A percentile compares a stretch with the other conserved stretches of the same genome.
These are phyloP conservation scores for Ramaria sp. DNA, from an alignment of 768 basidiomycete genomes.

Conservation along the genomic window DNA sequence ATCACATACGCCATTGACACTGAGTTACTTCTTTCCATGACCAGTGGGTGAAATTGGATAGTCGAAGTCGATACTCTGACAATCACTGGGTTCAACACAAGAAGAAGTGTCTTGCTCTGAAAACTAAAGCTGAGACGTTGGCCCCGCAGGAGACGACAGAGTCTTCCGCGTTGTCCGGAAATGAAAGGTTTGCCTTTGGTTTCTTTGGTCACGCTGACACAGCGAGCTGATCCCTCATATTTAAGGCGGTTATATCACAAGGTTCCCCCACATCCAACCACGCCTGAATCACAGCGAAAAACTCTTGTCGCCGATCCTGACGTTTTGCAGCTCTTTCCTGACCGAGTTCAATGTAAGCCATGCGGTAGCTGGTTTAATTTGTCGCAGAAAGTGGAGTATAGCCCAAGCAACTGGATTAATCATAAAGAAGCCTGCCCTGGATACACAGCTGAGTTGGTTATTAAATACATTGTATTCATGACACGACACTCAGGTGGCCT, in stretches of 20 bases:
- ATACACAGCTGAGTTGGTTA: background rate
- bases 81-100: too few species aligned
- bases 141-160: too few species aligned
- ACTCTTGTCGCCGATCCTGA: background rate
- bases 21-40: too few species aligned
- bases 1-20: too few species aligned
- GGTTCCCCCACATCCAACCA: background rate
- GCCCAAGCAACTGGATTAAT: background rate
- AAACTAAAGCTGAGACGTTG: too few species aligned
- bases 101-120: too few species aligned
- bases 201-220: background rate
- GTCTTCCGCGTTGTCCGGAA: too few species aligned
- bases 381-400: background rate
- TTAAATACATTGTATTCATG: background rate
- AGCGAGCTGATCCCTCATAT: background rate
- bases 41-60: slow-evolving; percentile 6
- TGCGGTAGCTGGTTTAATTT: background rate
- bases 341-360: background rate
- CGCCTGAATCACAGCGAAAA: background rate
- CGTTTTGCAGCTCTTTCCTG: background rate
- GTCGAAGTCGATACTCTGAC: slow-evolving; percentile 5
- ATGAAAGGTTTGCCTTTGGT: background rate
- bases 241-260: background rate
- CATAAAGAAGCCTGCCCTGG: background rate
- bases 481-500: background rate